Evolutionary conservation across 2,329 filamentous ascomycete genomes (phyloP).

Genomic region (Botrytis pseudocinerea): DNA sequence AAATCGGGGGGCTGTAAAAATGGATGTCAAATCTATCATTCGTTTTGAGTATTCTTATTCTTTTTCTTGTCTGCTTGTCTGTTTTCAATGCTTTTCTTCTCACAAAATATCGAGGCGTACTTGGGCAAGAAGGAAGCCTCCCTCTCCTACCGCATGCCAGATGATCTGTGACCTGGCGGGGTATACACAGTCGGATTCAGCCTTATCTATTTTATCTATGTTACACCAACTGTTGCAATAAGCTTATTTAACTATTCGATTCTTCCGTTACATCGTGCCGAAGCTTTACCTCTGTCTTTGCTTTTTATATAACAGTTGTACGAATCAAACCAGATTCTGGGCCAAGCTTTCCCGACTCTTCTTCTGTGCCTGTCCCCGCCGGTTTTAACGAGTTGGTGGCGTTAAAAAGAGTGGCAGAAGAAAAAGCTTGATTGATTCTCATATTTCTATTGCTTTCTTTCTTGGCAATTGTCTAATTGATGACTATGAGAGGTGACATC

Average conservation of each 20-base stretch:
- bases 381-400: neutral
- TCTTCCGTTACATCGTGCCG: neutral
- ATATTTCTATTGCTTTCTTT: neutral
- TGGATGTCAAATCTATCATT: neutral
- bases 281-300: neutral
- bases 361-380: neutral
- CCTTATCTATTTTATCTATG: neutral
- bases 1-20: neutral
- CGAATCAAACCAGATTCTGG: neutral
- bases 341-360: neutral
- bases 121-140: neutral
- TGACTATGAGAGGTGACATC: neutral
- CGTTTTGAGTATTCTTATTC: neutral
- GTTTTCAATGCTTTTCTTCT: neutral
- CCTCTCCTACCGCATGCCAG: neutral
- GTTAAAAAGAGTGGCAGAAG: neutral
- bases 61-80: neutral
- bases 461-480: neutral
- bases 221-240: neutral
- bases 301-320: neutral
- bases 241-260: neutral
- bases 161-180: neutral
- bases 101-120: neutral
- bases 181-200: neutral
- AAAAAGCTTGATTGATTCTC: neutral